Conservation (phyloP, 495 filamentous ascomycete genomes). For the Xanthoparmelia taractica region DNA sequence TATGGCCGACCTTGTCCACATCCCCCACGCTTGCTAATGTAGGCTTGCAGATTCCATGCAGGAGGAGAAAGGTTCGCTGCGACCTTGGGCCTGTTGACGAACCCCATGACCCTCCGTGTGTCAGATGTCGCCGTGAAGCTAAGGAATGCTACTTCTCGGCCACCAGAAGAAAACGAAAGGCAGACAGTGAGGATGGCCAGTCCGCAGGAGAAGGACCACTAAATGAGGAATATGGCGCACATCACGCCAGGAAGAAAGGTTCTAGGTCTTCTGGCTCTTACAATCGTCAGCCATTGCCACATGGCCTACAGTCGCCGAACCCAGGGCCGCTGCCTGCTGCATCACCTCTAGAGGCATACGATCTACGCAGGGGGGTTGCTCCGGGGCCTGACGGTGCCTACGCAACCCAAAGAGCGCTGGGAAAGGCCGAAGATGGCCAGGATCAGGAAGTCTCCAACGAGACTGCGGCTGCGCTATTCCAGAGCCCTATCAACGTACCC, state of each 20-base stretch:
- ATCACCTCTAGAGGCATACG: constrained; percentile 18
- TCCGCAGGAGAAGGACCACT: constrained; percentile 22
- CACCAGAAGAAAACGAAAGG: constrained; percentile 86
- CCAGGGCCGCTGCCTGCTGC: constrained; percentile 12
- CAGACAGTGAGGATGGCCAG: constrained; percentile 48
- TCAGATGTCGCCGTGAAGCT: constrained; percentile 83
- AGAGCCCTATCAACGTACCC: constrained; percentile 50
- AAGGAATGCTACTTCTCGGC: constrained; percentile 96
- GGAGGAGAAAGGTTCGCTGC: constrained; percentile 27
- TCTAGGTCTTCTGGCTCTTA: constrained; percentile 10
- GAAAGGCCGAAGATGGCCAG: constrained; percentile 14
- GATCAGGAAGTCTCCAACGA: constrained; percentile 44
- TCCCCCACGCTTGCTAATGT: constrained; percentile 2
- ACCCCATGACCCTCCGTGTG: constrained; percentile 87
- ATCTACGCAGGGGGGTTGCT: constrained; percentile 5
- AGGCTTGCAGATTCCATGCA: constrained; percentile 23
- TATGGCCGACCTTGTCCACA: constrained; percentile 8
- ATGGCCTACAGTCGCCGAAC: not conserved
- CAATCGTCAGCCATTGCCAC: not conserved
- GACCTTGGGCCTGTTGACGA: constrained; percentile 60
- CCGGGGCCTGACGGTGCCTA: not conserved
- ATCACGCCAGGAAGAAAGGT: constrained; percentile 40
- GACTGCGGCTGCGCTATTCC: constrained; percentile 48
- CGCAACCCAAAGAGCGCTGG: not conserved
- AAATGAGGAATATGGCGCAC: constrained; percentile 40